phyloP scores from a whole-genome alignment of 805 yeast species.

The Teunomyces lycoperdinae region DNA sequence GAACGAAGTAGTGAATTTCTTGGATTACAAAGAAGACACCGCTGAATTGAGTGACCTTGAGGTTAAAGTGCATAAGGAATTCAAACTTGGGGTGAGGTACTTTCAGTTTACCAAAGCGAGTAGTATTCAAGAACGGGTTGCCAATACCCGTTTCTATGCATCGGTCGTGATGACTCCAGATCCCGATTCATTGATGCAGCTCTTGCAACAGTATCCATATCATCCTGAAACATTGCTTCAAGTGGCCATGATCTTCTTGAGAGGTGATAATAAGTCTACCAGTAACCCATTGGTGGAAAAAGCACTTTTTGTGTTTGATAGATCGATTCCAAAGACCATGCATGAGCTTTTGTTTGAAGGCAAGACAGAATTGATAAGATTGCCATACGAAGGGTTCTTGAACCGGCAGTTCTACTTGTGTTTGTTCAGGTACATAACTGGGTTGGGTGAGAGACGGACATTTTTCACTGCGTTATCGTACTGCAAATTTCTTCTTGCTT shows the following conservation, averaged over 20 bases:
- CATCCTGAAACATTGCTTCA: slow-evolving; percentile 78
- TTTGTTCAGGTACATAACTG: slow-evolving; percentile 66
- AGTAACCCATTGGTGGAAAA: slow-evolving; percentile 74
- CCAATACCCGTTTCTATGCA: slow-evolving; percentile 54
- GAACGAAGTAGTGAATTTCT: slow-evolving; percentile 35
- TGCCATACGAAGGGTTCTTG: slow-evolving; percentile 73
- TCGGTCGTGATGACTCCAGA: slow-evolving; percentile 73
- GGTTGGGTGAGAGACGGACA: slow-evolving; percentile 74
- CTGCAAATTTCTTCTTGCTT: slow-evolving; percentile 64
- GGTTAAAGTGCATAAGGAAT: slow-evolving; percentile 30
- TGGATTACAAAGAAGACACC: slow-evolving; percentile 34
- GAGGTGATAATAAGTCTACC: slow-evolving; percentile 68
- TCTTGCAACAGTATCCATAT: slow-evolving; percentile 64
- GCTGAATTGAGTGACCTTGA: slow-evolving; percentile 25
- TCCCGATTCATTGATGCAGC: slow-evolving; percentile 63
- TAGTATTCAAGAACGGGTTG: slow-evolving; percentile 30
- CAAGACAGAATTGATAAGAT: slow-evolving; percentile 55
- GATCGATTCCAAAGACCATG: slow-evolving; percentile 63
- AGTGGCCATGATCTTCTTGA: slow-evolving; percentile 65
- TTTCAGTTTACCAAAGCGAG: slow-evolving; percentile 51
- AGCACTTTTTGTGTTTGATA: slow-evolving; percentile 75
- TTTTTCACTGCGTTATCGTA: slow-evolving; percentile 73
- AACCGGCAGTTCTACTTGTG: slow-evolving; percentile 78
- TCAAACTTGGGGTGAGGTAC: slow-evolving; percentile 46
- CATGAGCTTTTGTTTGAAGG: slow-evolving; percentile 44